These are phyloP conservation scores for Paecilomyces sp. DNA, from an alignment of 2,329 filamentous ascomycete genomes.

Conservation along the genomic window DNA sequence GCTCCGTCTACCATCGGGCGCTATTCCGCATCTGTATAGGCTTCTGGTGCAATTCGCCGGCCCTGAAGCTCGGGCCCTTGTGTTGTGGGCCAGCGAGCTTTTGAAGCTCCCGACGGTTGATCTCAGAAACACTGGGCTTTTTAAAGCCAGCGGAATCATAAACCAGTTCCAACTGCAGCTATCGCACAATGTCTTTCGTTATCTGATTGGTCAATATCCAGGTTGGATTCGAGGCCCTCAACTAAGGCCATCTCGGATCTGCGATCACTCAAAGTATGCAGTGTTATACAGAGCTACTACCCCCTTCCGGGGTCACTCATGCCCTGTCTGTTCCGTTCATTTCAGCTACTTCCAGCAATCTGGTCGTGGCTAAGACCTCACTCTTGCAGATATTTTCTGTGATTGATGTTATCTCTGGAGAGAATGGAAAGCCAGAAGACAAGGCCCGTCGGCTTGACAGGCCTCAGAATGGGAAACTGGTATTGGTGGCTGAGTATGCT, in stretches of 20 bases:
- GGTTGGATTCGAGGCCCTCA: not conserved
- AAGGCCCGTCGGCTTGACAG: constrained; percentile 58
- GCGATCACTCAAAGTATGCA: constrained; percentile 56
- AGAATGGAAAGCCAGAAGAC: constrained; percentile 34
- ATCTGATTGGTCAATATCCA: not conserved
- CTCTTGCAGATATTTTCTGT: constrained; percentile 84
- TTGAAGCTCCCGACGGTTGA: not conserved
- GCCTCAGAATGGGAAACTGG: constrained; percentile 65
- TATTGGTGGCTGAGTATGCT: constrained; percentile 76
- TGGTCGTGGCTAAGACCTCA: constrained; percentile 87
- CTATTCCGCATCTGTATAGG: not conserved
- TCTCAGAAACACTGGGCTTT: not conserved
- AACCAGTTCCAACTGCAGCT: not conserved
- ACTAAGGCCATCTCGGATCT: not conserved
- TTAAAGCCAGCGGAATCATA: not conserved
- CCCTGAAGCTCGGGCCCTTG: not conserved
- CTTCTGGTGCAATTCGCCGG: not conserved
- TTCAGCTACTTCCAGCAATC: constrained; percentile 68
- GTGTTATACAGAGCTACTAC: constrained; percentile 92
- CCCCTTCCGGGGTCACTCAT: constrained; percentile 90
- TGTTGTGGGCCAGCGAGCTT: not conserved
- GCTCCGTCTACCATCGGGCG: not conserved
- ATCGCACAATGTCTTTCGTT: not conserved
- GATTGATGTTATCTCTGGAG: constrained; percentile 47
- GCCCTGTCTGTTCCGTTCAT: constrained; percentile 73